Conservation (phyloP, 1,284 basidiomycete genomes). For the Melanopsichium pennsylvanicum region DNA sequence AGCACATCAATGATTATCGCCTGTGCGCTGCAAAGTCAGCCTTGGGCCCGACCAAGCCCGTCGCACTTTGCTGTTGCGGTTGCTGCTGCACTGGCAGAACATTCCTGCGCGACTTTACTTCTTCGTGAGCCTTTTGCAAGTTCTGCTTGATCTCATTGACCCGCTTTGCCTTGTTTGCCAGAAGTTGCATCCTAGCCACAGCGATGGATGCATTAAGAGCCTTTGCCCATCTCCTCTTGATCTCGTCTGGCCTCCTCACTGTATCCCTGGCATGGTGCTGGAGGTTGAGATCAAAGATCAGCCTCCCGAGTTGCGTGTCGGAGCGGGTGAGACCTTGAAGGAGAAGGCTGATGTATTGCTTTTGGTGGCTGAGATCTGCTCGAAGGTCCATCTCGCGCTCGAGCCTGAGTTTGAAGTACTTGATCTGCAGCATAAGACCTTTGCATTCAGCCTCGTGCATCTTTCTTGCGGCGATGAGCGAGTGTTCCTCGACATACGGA, state of each 20-base stretch:
- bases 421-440: slow-evolving; percentile 84
- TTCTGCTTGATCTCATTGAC: slow-evolving; percentile 17
- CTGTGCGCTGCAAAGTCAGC: slow-evolving; percentile 4
- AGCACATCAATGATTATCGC: neutral
- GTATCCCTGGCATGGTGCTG: slow-evolving; percentile 6
- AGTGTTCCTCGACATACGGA: slow-evolving; percentile 19
- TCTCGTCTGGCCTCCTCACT: slow-evolving; percentile 2
- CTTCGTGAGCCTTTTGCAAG: slow-evolving; percentile 26
- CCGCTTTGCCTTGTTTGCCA: slow-evolving; percentile 11
- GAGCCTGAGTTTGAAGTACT: slow-evolving; percentile 90
- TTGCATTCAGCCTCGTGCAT: slow-evolving; percentile 84
- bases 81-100: neutral
- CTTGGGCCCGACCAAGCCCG: neutral
- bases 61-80: neutral
- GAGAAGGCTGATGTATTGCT: slow-evolving; percentile 66
- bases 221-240: slow-evolving; percentile 22
- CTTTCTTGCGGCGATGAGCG: slow-evolving; percentile 12
- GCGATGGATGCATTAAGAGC: slow-evolving; percentile 21
- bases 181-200: slow-evolving; percentile 22
- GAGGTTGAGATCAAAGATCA: slow-evolving; percentile 37
- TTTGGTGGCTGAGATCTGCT: slow-evolving; percentile 83
- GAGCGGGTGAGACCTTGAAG: slow-evolving; percentile 25
- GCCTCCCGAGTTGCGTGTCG: slow-evolving; percentile 17
- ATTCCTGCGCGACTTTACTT: slow-evolving; percentile 19
- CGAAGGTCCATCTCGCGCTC: slow-evolving; percentile 83